These are phyloP conservation scores for Fusarium secorum DNA, from an alignment of 2,329 filamentous ascomycete species.

Conservation along the genomic window DNA sequence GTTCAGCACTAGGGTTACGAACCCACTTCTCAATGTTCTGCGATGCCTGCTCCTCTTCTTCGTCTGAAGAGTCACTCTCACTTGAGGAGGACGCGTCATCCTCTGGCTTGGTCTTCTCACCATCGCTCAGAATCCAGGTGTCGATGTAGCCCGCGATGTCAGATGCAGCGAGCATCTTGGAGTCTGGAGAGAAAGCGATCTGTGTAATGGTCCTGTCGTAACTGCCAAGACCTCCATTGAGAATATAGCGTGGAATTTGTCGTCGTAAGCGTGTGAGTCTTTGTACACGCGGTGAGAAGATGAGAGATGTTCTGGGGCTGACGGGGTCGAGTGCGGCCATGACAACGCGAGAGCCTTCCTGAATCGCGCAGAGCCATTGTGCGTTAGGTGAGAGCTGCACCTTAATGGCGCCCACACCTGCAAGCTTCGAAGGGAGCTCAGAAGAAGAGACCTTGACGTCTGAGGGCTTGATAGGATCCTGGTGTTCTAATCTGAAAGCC, in stretches of 20 bases:
- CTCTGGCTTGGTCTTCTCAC: constrained; percentile 45
- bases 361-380: constrained; percentile 72
- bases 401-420: constrained; percentile 70
- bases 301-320: constrained; percentile 26
- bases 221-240: constrained; percentile 71
- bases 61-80: constrained; percentile 53
- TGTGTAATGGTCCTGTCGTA: constrained; percentile 82
- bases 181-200: constrained; percentile 80
- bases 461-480: constrained; percentile 59
- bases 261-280: constrained; percentile 63
- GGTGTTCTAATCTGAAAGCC: constrained; percentile 72
- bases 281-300: constrained; percentile 49
- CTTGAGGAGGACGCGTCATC: constrained; percentile 48
- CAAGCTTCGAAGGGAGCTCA: constrained; percentile 65
- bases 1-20: constrained; percentile 72
- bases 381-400: constrained; percentile 75
- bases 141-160: constrained; percentile 89
- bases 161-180: constrained; percentile 77
- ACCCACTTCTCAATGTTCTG: constrained; percentile 68
- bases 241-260: constrained; percentile 61
- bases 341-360: constrained; percentile 66
- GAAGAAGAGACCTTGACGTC: constrained; percentile 76
- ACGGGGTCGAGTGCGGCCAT: constrained; percentile 49
- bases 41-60: constrained; percentile 55
- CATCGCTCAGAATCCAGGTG: constrained; percentile 74